Evolutionary conservation across 1,284 basidiomycete genomes (phyloP), one percentile per base, ranked within the genome.

Genomic region (Sanghuangporus sanghuang): DNA sequence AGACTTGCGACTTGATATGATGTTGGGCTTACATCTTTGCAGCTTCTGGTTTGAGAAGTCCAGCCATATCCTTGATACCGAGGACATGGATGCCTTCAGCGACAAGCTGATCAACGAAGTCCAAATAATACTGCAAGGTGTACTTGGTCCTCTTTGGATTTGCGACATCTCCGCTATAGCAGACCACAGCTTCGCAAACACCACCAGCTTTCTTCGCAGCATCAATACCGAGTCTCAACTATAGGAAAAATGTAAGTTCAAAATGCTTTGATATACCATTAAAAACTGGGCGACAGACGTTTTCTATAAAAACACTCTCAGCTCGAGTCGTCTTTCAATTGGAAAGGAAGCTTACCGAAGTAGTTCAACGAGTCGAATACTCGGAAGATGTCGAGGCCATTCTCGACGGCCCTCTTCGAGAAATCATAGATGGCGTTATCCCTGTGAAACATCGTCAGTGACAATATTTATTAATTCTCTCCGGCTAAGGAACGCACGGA

Each of bases 371-470:
- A 99, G 78, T 99, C 97, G 71, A 99, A 99, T 63, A 99, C 95
- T 76, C 97, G 87, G 93, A 99, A 99, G 73, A 99, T 99, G 79
- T 99, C 97, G 56, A 99, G 85, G 75, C 97, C 97, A 70, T 96
- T 97, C 80, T 99, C 96, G 35, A 99, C 96, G 21, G 97, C 97
- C 78, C 97, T 92, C 82, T 95, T 96, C 65, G 92, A 95, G 80
- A 96, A 96, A 75, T 99, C 97, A 78, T 99, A 99, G 78, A 99
- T 98, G 67, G 95, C 96, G 72, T 99, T 99, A 78, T 99, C 97
- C 38, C 90, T 93, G 63, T 38, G 32, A 52, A 48, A 35, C n/a
- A 60, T 59, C 69, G 42, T 72, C 63, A 11, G 63, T 36, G 54
- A 59, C 49, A 52, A 49, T 6, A 38, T 48, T 53, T 11, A 40